A percentile compares a stretch with the other conserved stretches of the same genome.
These are phyloP conservation scores for Alliaria petiolata DNA, from an alignment of 345 rosid species.

Conservation along the genomic window DNA sequence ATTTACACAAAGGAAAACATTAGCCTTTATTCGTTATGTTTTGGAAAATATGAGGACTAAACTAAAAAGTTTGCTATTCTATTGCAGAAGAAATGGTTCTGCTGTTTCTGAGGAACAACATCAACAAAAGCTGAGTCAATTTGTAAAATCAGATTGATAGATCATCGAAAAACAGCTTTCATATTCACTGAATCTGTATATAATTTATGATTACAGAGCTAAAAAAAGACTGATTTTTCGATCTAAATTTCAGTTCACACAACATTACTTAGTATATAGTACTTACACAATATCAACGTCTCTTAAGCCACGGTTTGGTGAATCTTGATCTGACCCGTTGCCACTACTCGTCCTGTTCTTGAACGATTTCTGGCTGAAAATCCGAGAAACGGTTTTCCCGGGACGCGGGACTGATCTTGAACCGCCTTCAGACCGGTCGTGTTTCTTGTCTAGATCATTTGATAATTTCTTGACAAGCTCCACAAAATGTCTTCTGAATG, in stretches of 20 bases:
- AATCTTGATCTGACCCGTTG: slow-evolving; percentile 50
- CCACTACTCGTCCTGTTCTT: slow-evolving; percentile 47
- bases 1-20: not conserved
- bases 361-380: slow-evolving; percentile 59
- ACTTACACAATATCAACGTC: slow-evolving; percentile 36
- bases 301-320: slow-evolving; percentile 29
- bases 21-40: not conserved
- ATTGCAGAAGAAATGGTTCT: slow-evolving; percentile 65
- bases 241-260: not conserved
- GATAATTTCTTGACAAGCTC: slow-evolving; percentile 47
- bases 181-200: slow-evolving; percentile 14
- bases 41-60: not conserved
- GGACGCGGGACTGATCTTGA: slow-evolving; percentile 42
- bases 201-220: slow-evolving; percentile 18
- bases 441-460: slow-evolving; percentile 58
- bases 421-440: slow-evolving; percentile 30
- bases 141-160: slow-evolving; percentile 23
- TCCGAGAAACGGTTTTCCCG: slow-evolving; percentile 48
- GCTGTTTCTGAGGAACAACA: slow-evolving; percentile 55
- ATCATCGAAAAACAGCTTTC: slow-evolving; percentile 14
- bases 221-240: not conserved
- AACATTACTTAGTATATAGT: not conserved
- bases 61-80: slow-evolving; percentile 1
- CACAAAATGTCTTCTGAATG: slow-evolving; percentile 62
- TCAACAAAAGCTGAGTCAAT: not conserved